Percentiles rank a stretch among this genome's conserved stretches.
phyloP scores from a whole-genome alignment of 2,329 filamentous ascomycete species.

The Epicoccum sorghinum region DNA sequence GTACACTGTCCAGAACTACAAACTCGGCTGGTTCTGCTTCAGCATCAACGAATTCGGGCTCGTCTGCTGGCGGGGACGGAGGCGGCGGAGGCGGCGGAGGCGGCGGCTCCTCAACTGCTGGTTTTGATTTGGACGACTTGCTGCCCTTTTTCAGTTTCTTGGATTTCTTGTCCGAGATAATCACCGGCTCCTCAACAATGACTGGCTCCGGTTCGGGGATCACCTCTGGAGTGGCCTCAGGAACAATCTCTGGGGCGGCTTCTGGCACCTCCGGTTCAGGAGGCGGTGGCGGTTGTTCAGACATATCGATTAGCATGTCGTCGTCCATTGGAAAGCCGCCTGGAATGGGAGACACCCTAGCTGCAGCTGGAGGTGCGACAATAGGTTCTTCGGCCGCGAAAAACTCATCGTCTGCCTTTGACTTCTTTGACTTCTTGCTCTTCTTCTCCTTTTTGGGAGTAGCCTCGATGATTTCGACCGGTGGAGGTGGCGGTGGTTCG shows the following conservation, averaged over 20 bases:
- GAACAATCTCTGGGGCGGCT: slow-evolving; percentile 26
- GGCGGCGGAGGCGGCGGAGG: slow-evolving; percentile 35
- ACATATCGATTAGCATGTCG: slow-evolving; percentile 42
- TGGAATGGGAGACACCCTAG: slow-evolving; percentile 49
- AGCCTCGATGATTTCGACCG: slow-evolving; percentile 15
- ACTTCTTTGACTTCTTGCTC: slow-evolving; percentile 12
- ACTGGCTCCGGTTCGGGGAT: slow-evolving; percentile 17
- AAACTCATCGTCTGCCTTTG: slow-evolving; percentile 13
- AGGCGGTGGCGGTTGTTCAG: slow-evolving; percentile 51
- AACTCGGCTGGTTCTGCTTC: slow-evolving; percentile 31
- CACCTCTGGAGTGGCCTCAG: slow-evolving; percentile 24
- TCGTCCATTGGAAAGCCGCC: slow-evolving; percentile 57
- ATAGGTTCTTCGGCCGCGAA: slow-evolving; percentile 22
- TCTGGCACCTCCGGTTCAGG: slow-evolving; percentile 46
- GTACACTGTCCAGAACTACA: slow-evolving; percentile 24
- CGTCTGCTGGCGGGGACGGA: slow-evolving; percentile 32
- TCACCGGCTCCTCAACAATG: slow-evolving; percentile 2
- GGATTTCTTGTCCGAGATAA: slow-evolving; percentile 41
- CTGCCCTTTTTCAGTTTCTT: slow-evolving; percentile 45
- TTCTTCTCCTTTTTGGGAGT: slow-evolving; percentile 18
- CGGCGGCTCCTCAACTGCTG: slow-evolving; percentile 39
- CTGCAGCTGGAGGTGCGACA: slow-evolving; percentile 10
- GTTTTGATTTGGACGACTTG: slow-evolving; percentile 24
- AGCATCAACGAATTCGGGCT: slow-evolving; percentile 23
- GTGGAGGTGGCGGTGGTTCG: slow-evolving; percentile 21